Base-by-base conservation (phyloP, 495 filamentous ascomycete species). In the Clavariopsis aquatica region DNA sequence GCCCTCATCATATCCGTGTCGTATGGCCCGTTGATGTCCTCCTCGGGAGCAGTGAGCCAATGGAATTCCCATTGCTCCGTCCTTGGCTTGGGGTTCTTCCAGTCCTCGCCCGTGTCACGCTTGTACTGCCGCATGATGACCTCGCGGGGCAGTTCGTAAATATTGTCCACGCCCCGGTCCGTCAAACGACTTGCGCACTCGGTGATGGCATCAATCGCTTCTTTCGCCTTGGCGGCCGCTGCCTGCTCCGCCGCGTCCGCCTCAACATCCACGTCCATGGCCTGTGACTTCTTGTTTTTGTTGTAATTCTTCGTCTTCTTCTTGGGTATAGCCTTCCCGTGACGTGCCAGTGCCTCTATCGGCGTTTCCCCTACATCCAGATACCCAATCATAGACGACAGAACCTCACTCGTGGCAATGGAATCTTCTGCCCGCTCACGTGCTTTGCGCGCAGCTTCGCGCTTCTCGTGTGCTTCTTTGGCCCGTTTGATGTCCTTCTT, bases 401-500 rank as follows among this genome's bases (percentile, higher is more conserved):
- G 77, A 3, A 91, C 77, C 56, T 97, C 94, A 1, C 83, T 82
- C 1, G 90, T 91, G 19, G 90, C 73, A 6, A 92, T 72, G 38
- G 83, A 82, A 72, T 98, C 94, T 46, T 95, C 83, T 58, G 82
- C 82, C 6, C 84, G 81, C 58, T 87, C 84, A 69, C 84, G 84
- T 68, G 87, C 80, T 49, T 87, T 81, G 28, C 81, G 78, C 71
- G 94, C 92, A 1, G 83, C 84, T 52, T 97, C 92, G 26, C 92
- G 82, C 75, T 89, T 91, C 60, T 96, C 90, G 24, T 93, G 89
- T 22, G 95, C 95, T 61, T 91, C 91, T 29, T 86, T 89, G 0
- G 94, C 94, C 45, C 84, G 84, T 69, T 88, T 88, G 77, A 97
- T 96, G 59, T 97, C 93, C 70, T 92, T 96, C 73, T 93, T 96